Base-by-base conservation (phyloP, 306 rosid genomes). In the Carpinus viminea region DNA sequence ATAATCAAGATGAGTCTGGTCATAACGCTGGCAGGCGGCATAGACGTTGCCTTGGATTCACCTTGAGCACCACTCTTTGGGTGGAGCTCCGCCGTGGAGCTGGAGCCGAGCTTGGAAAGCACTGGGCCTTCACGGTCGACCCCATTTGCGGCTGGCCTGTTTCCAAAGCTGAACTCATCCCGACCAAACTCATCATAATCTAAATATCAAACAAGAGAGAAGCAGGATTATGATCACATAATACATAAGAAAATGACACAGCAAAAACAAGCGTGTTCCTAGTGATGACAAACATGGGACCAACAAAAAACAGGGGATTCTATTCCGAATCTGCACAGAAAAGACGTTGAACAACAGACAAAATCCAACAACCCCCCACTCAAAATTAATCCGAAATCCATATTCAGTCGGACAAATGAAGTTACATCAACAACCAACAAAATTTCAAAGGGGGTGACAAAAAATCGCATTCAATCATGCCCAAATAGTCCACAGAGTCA, bases 11-110 rank as follows among this genome's bases (percentile, higher is more conserved):
- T 93, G 46, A 93, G 89, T 16, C 96, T 83, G 12, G 93, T 93
- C 97, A 93, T 89, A 16, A 93, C 97, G 68, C 96, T 91, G 0
- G 97, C 68, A 0, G 97, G 97, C 1, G 97, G 97, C 97, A 93
- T 93, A 47, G 84, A 7, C 0, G 92, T 55, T 5, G 89, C 80
- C 73, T 88, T 91, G 4, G 92, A 36, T 26, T 88, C 96, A 7
- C 79, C 87, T 11, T 79, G 86, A 10, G 76, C 76, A 2, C 73
- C 80, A n/a, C 51, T 11, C 74, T 93, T 93, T 0, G 97, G 98
- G 60, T 88, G 91, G 31, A 91, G 97, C 83, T 91, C 96, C 5
- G 94, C 73, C 0, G 94, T 93, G 69, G 98, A 91, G 86, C 94
- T 93, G 1, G 94, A 91, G 13, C 97, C 94, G 53, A 88, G 88